Conservation (phyloP, 345 rosid genomes). For the Eucalyptus erythrocorys region DNA sequence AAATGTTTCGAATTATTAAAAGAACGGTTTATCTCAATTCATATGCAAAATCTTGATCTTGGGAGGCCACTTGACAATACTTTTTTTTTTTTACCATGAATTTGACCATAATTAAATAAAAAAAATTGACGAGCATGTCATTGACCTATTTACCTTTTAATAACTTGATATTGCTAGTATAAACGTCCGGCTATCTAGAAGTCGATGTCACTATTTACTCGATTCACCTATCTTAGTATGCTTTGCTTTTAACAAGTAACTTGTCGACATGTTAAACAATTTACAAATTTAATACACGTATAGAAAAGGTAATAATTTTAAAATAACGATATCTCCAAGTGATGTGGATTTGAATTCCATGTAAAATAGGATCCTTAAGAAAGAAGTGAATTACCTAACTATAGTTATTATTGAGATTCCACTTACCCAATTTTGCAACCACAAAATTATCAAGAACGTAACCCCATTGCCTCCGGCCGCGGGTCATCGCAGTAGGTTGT, state of each 20-base stretch:
- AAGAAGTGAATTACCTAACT: neutral
- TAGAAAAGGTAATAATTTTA: no score
- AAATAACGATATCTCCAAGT: neutral
- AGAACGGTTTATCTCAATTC: neutral
- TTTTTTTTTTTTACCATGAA: neutral
- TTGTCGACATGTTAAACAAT: rapidly evolving
- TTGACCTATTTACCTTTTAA: neutral
- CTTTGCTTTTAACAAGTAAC: neutral
- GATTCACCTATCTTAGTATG: neutral
- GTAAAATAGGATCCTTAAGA: neutral
- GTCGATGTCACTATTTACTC: neutral
- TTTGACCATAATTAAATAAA: neutral
- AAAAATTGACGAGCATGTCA: neutral
- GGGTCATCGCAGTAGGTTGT: neutral
- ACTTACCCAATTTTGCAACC: neutral
- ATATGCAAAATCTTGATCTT: neutral
- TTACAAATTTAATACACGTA: neutral
- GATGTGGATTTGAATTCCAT: neutral
- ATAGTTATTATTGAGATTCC: neutral
- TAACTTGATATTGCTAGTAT: rapidly evolving
- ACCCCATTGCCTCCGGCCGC: neutral
- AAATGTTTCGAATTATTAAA: neutral
- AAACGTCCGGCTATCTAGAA: no score
- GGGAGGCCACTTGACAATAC: neutral
- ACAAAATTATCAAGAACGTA: neutral